Base-by-base conservation (phyloP, 2,329 filamentous ascomycete species). In the Colletotrichum navitas region DNA sequence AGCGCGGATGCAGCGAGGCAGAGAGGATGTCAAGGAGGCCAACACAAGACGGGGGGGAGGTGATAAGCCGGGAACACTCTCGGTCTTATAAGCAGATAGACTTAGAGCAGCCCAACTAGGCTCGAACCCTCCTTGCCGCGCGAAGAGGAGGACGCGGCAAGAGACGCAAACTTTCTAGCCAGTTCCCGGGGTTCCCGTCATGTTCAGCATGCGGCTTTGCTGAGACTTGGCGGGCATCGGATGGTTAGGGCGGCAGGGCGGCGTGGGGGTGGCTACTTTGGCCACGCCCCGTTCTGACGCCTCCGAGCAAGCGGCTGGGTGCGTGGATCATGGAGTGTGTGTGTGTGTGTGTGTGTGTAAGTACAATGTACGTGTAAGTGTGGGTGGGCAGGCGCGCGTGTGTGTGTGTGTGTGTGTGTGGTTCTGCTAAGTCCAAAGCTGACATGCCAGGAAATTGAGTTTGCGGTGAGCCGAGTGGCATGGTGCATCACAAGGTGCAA, bases 181-280 rank as follows among this genome's bases (percentile, higher is more conserved):
- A 3, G 36, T 5, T 34, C 55, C 32, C 18, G 55, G 55, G 66
- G 11, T 39, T 66, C 67, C 49, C 63, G 47, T 62, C 56, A 51
- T 55, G 62, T 66, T 61, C 29, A 14, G 32, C 45, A 36, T 66
- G 62, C 62, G 68, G 63, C 68, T 56, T 67, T 56, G 54, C 36
- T 36, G 59, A 60, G 8, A 65, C 61, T 59, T 69, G 66, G 66
- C 45, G 52, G 55, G 41, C 54, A 60, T 65, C 45, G 34, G 60
- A 64, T 52, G 60, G 60, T 45, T n/a, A n/a, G n/a, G n/a, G n/a
- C n/a, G n/a, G 66, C 43, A 51, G 49, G 36, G 24, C 58, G 29
- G 66, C 66, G 54, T 65, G 66, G 54, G 66, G 66, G 61, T 65
- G 36, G 54, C 61, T 60, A 54, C 21, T 54, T 29, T 32, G n/a